phyloP scores from a whole-genome alignment of 2,329 filamentous ascomycete species.

The Onygenales sp. region DNA sequence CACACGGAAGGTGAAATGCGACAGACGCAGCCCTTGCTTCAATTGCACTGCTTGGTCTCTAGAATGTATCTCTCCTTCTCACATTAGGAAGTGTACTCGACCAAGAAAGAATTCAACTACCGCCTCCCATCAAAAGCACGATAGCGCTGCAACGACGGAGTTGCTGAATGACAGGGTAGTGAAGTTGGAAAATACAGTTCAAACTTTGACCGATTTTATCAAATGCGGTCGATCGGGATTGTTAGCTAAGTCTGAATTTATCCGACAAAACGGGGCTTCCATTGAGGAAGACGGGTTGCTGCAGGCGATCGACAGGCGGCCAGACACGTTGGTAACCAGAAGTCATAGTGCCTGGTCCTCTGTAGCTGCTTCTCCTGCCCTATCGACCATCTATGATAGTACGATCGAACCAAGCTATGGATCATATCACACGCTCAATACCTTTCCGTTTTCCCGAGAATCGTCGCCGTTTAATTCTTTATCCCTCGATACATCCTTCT shows the following conservation, averaged over 20 bases:
- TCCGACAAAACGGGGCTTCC: too few relatives aligned
- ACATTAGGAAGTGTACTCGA: conserved; percentile 9
- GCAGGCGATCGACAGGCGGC: too few relatives aligned
- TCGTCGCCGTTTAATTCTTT: neutral
- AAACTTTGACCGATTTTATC: too few relatives aligned
- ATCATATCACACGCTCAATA: neutral
- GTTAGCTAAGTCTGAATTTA: too few relatives aligned
- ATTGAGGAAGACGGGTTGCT: too few relatives aligned
- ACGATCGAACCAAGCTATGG: neutral
- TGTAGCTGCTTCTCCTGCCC: neutral
- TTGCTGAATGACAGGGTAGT: neutral
- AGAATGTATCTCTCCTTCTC: conserved; percentile 12
- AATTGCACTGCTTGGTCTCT: conserved; percentile 14
- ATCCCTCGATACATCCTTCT: neutral
- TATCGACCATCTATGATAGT: neutral
- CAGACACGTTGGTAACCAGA: too few relatives aligned
- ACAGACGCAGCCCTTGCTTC: conserved; percentile 18
- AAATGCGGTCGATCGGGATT: too few relatives aligned
- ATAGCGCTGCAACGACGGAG: neutral
- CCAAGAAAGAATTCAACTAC: neutral
- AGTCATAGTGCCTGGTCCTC: too few relatives aligned
- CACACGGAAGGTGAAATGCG: conserved; percentile 21
- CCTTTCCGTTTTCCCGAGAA: neutral
- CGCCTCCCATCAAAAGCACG: neutral
- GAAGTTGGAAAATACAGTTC: neutral